A percentile compares a stretch with the other conserved stretches of the same genome.
Evolutionary conservation across 176 grass and related monocot genomes (phyloP).

Genomic region (Poa annua): DNA sequence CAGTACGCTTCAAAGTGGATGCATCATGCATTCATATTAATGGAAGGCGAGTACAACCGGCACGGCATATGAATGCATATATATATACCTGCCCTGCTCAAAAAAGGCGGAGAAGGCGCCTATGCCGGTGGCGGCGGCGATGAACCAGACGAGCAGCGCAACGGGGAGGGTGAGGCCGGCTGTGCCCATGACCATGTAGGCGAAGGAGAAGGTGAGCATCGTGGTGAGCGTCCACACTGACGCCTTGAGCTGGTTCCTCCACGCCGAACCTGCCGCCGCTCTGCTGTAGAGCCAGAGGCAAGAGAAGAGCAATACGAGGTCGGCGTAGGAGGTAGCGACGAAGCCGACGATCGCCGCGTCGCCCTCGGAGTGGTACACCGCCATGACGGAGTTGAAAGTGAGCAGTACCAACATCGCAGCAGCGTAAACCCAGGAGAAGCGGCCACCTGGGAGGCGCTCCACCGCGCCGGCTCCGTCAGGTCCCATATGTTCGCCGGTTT

Average conservation of each 20-base stretch:
- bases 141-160: neutral
- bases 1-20: too few species aligned
- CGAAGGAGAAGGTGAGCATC: neutral
- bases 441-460: neutral
- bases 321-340: neutral
- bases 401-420: neutral
- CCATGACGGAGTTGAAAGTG: neutral
- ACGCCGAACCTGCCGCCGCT: neutral
- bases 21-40: too few species aligned
- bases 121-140: neutral
- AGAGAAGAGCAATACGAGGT: neutral
- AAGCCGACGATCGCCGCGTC: neutral
- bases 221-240: neutral
- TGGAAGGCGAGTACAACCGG: too few species aligned
- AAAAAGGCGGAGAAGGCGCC: neutral
- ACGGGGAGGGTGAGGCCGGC: neutral
- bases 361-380: neutral
- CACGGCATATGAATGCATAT: too few species aligned
- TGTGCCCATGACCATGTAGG: neutral
- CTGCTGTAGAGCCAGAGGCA: neutral
- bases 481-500: too few species aligned
- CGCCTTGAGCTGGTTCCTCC: too few species aligned
- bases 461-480: too few species aligned
- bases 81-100: neutral
- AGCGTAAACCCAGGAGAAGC: neutral